phyloP scores from a whole-genome alignment of 805 yeast species.

The Kuraishia capsulata region DNA sequence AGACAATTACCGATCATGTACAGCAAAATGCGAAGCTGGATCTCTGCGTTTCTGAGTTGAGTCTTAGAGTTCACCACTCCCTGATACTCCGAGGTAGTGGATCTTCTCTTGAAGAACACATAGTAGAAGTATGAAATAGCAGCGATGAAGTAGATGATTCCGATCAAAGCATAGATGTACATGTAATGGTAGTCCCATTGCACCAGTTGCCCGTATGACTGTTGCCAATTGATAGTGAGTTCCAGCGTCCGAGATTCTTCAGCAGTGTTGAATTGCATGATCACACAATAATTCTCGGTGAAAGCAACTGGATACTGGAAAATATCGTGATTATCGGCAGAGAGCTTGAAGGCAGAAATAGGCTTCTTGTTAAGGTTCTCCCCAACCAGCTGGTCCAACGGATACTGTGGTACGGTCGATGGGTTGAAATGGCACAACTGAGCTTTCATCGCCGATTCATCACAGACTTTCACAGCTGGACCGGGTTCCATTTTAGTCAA shows the following conservation, averaged over 20 bases:
- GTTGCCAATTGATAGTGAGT: conserved; percentile 21
- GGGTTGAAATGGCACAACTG: conserved; percentile 15
- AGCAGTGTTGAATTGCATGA: conserved; percentile 11
- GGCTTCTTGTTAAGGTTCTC: conserved; percentile 7
- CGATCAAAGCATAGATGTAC: conserved; percentile 13
- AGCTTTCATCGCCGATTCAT: conserved; percentile 14
- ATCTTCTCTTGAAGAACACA: conserved; percentile 7
- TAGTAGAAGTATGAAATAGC: conserved; percentile 8
- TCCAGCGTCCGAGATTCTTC: conserved; percentile 5
- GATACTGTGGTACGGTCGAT: conserved; percentile 2
- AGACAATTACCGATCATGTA: conserved; percentile 10
- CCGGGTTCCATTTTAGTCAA: conserved; percentile 10
- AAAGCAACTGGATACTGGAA: conserved; percentile 10
- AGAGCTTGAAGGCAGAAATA: conserved; percentile 5
- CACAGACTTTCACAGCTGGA: conserved; percentile 20
- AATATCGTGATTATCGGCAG: conserved; percentile 4
- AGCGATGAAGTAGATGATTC: conserved; percentile 11
- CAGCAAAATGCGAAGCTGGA: conserved; percentile 18
- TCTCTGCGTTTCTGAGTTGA: conserved; percentile 5
- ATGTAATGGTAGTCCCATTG: conserved; percentile 18
- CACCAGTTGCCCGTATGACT: conserved; percentile 19
- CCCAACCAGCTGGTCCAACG: conserved; percentile 12
- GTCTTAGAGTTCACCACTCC: conserved; percentile 42
- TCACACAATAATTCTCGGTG: conserved; percentile 18
- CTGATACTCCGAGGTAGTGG: conserved; percentile 50